These are phyloP conservation scores for Euptelea pleiosperma DNA, from an alignment of 164 flowering plant species.

Conservation along the genomic window DNA sequence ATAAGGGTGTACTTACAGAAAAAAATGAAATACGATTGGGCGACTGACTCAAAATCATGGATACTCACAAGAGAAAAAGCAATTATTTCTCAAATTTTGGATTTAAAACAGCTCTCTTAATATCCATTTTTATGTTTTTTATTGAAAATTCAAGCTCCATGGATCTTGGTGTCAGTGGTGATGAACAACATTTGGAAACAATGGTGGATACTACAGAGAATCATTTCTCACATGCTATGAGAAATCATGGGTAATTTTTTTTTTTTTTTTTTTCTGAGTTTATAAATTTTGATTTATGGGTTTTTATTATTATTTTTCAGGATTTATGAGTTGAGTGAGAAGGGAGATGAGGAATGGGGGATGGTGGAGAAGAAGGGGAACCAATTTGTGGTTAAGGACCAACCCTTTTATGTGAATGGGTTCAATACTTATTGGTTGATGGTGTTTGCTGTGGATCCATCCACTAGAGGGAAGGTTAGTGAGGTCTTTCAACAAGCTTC, in stretches of 20 bases:
- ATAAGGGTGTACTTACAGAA: conserved; percentile 16
- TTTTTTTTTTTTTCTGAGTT: too few species aligned
- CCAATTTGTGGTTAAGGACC: conserved; percentile 60
- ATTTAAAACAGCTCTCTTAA: conserved; percentile 10
- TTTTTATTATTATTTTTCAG: conserved; percentile 17
- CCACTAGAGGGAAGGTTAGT: conserved; percentile 73
- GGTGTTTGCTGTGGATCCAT: conserved; percentile 81
- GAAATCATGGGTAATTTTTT: conserved; percentile 32
- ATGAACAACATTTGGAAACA: conserved; percentile 13
- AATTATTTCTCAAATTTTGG: background rate
- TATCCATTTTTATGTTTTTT: conserved; percentile 15
- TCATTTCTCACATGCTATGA: conserved; percentile 14
- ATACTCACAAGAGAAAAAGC: conserved; percentile 13
- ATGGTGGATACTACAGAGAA: conserved; percentile 14
- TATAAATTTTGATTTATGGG: too few species aligned
- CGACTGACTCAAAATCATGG: conserved; percentile 20
- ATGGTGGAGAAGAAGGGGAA: conserved; percentile 79
- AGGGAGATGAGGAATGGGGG: conserved; percentile 60
- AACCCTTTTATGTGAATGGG: conserved; percentile 80
- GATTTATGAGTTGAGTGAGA: conserved; percentile 24
- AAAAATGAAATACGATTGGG: background rate
- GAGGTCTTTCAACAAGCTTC: conserved; percentile 80
- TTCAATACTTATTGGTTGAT: conserved; percentile 97
- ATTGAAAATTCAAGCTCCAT: conserved; percentile 11
- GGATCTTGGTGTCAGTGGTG: conserved; percentile 14